Percentiles rank a stretch among this genome's conserved stretches.
Conservation (phyloP, 192 early-diverging fungal genomes). For the Umbelopsis ramanniana region DNA sequence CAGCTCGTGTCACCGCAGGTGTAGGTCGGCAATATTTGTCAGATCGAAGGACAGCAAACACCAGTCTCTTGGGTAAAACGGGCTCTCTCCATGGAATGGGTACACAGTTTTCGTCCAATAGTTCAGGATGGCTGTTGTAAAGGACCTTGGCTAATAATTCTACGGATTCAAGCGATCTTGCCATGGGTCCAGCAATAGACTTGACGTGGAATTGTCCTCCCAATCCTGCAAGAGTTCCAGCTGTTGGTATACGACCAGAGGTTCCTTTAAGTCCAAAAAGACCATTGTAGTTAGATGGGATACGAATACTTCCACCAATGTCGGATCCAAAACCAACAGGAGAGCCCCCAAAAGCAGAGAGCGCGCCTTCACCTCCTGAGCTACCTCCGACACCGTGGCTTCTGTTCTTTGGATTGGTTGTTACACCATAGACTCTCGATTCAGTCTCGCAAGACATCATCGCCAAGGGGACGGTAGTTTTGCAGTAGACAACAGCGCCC, state of each 20-base stretch:
- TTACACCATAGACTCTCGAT: background rate
- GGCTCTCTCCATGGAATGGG: slow-evolving; percentile 18
- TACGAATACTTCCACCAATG: slow-evolving; percentile 16
- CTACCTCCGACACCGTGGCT: background rate
- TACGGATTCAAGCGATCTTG: background rate
- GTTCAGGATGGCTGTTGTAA: background rate
- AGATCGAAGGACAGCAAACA: background rate
- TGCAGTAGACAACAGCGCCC: slow-evolving; percentile 12
- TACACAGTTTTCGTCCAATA: background rate
- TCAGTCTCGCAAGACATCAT: slow-evolving; percentile 14
- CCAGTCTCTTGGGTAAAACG: background rate
- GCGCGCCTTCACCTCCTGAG: slow-evolving; percentile 13
- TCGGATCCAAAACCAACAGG: slow-evolving; percentile 18
- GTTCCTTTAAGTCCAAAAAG: background rate
- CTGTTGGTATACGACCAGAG: background rate
- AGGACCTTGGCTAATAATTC: background rate
- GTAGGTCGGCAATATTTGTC: slow-evolving; percentile 5
- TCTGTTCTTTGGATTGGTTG: slow-evolving; percentile 12
- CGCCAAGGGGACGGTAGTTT: background rate
- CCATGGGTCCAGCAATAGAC: slow-evolving; percentile 4
- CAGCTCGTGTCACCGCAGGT: background rate
- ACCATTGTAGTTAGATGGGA: slow-evolving; percentile 6
- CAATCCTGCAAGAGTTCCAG: background rate
- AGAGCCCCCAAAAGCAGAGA: slow-evolving; percentile 6
- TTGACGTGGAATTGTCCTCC: slow-evolving; percentile 1